Evolutionary conservation across 2,329 filamentous ascomycete genomes (phyloP).

Genomic region (Penicillium sp.): DNA sequence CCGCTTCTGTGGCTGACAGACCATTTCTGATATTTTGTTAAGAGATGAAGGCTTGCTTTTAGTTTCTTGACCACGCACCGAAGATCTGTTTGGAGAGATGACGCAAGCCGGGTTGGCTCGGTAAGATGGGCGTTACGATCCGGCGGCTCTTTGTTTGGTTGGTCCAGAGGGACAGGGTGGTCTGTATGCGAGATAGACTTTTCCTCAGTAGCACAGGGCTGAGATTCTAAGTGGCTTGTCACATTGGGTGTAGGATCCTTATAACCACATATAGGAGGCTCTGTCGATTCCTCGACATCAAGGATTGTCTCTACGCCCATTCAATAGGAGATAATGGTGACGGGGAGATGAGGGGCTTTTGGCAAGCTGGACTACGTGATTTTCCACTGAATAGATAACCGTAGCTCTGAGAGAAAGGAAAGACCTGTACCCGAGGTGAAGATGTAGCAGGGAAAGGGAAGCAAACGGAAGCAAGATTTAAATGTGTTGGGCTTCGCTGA

Average conservation of each 20-base stretch:
- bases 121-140: constrained; percentile 16
- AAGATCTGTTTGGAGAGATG: constrained; percentile 18
- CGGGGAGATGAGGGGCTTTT: background rate
- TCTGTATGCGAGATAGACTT: constrained; percentile 12
- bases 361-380: constrained; percentile 3
- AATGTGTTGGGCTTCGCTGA: background rate
- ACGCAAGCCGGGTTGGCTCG: constrained; percentile 13
- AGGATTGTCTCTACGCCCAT: constrained; percentile 43
- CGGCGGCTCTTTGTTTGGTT: background rate
- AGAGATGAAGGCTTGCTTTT: background rate
- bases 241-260: constrained; percentile 25
- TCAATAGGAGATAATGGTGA: constrained; percentile 29
- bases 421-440: background rate
- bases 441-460: constrained; percentile 1
- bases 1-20: constrained; percentile 63
- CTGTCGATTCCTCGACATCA: constrained; percentile 47
- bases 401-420: background rate
- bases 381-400: background rate
- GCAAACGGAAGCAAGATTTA: background rate
- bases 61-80: constrained; percentile 8
- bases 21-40: constrained; percentile 53
- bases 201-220: constrained; percentile 16
- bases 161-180: constrained; percentile 6
- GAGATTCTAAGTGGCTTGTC: constrained; percentile 16
- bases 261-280: constrained; percentile 42